Conservation (phyloP, 1,139 yeast genomes). For the Yamadazyma aaseri region DNA sequence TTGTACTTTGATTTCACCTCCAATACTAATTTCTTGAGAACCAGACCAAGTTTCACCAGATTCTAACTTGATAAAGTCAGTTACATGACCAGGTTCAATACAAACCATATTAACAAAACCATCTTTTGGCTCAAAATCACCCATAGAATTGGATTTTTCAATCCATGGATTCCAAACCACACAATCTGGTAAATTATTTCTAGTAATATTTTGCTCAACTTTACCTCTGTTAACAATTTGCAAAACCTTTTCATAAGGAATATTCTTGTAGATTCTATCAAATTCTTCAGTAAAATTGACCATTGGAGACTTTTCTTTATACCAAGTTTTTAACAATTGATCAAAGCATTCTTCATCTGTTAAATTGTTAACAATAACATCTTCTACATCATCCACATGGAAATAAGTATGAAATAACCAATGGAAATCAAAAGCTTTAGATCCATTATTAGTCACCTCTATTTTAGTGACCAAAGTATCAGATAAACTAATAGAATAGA, state of each 20-base stretch:
- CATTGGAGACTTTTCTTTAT: slow-evolving; percentile 70
- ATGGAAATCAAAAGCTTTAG: slow-evolving; percentile 71
- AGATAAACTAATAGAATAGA: slow-evolving; percentile 63
- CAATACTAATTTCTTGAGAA: slow-evolving; percentile 33
- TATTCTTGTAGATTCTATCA: slow-evolving; percentile 76
- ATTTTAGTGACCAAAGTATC: slow-evolving; percentile 64
- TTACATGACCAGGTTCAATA: slow-evolving; percentile 89
- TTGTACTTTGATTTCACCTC: slow-evolving; percentile 47
- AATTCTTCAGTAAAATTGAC: slow-evolving; percentile 75
- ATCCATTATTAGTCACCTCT: slow-evolving; percentile 72
- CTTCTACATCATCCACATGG: slow-evolving; percentile 71
- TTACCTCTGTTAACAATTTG: slow-evolving; percentile 69
- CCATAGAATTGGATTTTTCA: slow-evolving; percentile 74
- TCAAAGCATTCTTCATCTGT: slow-evolving; percentile 71
- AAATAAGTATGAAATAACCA: slow-evolving; percentile 96
- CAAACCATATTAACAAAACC: slow-evolving; percentile 90
- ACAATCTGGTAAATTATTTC: slow-evolving; percentile 74
- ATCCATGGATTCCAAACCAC: slow-evolving; percentile 99
- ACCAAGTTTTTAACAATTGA: slow-evolving; percentile 63
- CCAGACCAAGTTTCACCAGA: slow-evolving; percentile 70
- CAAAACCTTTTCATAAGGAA: slow-evolving; percentile 52
- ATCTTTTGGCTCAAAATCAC: slow-evolving; percentile 79
- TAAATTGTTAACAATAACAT: slow-evolving; percentile 72
- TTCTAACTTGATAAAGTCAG: slow-evolving; percentile 56
- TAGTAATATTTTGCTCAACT: slow-evolving; percentile 62